A percentile compares a stretch with the other conserved stretches of the same genome.
These are phyloP conservation scores for Neonectria sp. DNA, from an alignment of 2,329 filamentous ascomycete genomes.

Conservation along the genomic window DNA sequence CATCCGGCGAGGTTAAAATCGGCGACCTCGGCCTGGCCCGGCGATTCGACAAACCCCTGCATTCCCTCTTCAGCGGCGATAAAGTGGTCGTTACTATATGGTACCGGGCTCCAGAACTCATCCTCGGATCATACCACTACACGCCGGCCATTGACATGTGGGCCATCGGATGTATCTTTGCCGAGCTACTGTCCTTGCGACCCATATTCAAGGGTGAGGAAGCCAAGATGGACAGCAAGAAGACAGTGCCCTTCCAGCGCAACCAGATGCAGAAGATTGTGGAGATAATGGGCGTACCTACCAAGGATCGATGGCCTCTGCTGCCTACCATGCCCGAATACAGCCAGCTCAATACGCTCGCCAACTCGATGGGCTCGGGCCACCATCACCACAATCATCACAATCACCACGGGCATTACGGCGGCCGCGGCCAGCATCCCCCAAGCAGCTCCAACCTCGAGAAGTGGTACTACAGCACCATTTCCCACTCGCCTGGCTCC, in stretches of 20 bases:
- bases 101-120: slow-evolving; percentile 95
- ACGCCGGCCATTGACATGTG: slow-evolving; percentile 97
- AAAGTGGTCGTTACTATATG: slow-evolving; percentile 99
- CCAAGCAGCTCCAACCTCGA: slow-evolving; percentile 72
- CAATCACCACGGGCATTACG: slow-evolving; percentile 60
- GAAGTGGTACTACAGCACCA: slow-evolving; percentile 83
- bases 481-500: slow-evolving; percentile 66
- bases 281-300: slow-evolving; percentile 93
- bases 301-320: slow-evolving; percentile 90
- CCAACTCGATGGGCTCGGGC: slow-evolving; percentile 64
- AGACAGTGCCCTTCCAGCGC: slow-evolving; percentile 95
- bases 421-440: slow-evolving; percentile 56
- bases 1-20: slow-evolving; percentile 90
- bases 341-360: slow-evolving; percentile 74
- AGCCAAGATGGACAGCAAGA: slow-evolving; percentile 98
- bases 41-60: slow-evolving; percentile 93
- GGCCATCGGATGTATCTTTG: slow-evolving; percentile 98
- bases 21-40: slow-evolving; percentile 94
- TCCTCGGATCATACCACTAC: slow-evolving; percentile 95
- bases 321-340: slow-evolving; percentile 91
- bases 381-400: slow-evolving; percentile 58
- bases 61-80: slow-evolving; percentile 92
- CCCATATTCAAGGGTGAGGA: slow-evolving; percentile 99
- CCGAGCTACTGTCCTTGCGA: slow-evolving; percentile 88
- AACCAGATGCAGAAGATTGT: slow-evolving; percentile 99